Percentiles rank a stretch among this genome's conserved stretches.
phyloP scores from a whole-genome alignment of 768 basidiomycete genomes.

The Imleria badia region DNA sequence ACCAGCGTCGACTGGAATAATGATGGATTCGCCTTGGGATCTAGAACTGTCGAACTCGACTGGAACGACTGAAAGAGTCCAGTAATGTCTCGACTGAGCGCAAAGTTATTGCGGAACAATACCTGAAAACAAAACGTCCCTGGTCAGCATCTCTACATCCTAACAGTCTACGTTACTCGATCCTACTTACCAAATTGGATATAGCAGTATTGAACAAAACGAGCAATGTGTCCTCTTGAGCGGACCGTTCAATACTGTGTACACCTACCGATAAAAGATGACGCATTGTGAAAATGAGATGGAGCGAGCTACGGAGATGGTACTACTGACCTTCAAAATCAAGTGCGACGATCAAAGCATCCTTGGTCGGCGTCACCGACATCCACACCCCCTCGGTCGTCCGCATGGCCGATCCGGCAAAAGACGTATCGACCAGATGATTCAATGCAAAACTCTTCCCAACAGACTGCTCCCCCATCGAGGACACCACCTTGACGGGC shows the following conservation, averaged over 20 bases:
- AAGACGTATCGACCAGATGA: slow-evolving; percentile 62
- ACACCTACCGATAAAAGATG: slow-evolving; percentile 38
- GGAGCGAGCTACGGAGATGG: background rate
- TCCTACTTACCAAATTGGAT: slow-evolving; percentile 56
- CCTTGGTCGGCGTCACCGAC: slow-evolving; percentile 60
- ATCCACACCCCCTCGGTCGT: slow-evolving; percentile 70
- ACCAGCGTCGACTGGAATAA: slow-evolving; percentile 58
- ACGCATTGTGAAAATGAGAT: background rate
- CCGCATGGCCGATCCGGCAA: slow-evolving; percentile 65
- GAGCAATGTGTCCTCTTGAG: slow-evolving; percentile 62
- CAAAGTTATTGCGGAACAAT: slow-evolving; percentile 65
- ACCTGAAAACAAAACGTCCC: slow-evolving; percentile 39
- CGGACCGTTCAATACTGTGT: slow-evolving; percentile 60
- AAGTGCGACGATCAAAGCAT: slow-evolving; percentile 53
- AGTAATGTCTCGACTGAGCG: slow-evolving; percentile 59
- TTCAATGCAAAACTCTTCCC: slow-evolving; percentile 61
- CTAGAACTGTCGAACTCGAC: slow-evolving; percentile 54
- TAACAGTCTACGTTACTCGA: background rate
- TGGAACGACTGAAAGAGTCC: slow-evolving; percentile 64
- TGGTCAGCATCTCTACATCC: background rate
- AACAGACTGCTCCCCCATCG: slow-evolving; percentile 69
- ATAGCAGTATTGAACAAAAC: slow-evolving; percentile 66
- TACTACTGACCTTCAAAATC: slow-evolving; percentile 56
- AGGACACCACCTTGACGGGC: slow-evolving; percentile 65
- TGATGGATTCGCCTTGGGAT: slow-evolving; percentile 56